These are phyloP conservation scores for Fusarium pininemorale DNA, from an alignment of 2,329 filamentous ascomycete genomes.

Conservation along the genomic window DNA sequence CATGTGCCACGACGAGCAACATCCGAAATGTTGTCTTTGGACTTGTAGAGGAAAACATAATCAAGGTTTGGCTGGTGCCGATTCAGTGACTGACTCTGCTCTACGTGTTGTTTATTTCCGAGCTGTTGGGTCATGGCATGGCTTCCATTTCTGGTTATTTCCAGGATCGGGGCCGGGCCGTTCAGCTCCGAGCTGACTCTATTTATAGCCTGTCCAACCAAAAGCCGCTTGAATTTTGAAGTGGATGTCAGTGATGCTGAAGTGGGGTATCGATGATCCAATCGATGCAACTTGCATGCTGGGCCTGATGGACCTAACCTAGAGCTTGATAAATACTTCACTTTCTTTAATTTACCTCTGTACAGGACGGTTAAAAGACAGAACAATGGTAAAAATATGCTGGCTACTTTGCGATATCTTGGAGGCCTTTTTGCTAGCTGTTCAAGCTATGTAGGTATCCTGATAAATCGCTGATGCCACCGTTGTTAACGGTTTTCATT, in stretches of 20 bases:
- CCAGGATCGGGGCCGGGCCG: background rate
- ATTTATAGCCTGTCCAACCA: background rate
- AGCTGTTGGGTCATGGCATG: no score
- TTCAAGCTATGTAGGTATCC: no score
- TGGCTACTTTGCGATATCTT: accelerated
- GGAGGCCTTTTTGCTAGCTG: no score
- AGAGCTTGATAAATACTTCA: background rate
- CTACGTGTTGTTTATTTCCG: background rate
- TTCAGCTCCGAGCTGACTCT: background rate
- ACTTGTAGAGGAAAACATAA: background rate
- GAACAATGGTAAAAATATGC: accelerated
- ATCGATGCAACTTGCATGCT: no score
- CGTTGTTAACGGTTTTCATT: accelerated
- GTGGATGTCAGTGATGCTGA: background rate
- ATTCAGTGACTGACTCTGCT: background rate
- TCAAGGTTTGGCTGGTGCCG: background rate
- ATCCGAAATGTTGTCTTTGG: background rate
- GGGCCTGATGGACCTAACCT: background rate
- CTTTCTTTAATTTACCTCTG: no score
- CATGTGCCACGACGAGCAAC: no score
- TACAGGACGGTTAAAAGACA: background rate
- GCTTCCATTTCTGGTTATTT: background rate
- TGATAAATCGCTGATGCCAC: accelerated
- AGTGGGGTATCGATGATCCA: background rate
- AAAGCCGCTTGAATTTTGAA: accelerated